phyloP scores from a whole-genome alignment of 176 grass and related monocot species.

The Leersia perrieri region DNA sequence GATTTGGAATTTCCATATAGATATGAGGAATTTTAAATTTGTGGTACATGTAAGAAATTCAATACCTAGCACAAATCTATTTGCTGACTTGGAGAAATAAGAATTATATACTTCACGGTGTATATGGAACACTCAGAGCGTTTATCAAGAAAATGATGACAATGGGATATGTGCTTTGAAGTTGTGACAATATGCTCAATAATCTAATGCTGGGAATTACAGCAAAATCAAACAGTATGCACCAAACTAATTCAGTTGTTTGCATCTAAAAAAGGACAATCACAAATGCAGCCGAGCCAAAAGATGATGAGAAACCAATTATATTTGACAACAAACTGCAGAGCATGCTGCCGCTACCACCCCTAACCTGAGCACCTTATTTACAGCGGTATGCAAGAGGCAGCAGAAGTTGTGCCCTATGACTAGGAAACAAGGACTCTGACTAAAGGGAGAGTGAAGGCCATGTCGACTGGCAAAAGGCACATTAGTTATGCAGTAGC shows the following conservation, averaged over 20 bases:
- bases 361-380: neutral
- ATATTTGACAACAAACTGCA: neutral
- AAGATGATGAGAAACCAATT: neutral
- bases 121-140: neutral
- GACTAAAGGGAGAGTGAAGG: neutral
- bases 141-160: neutral
- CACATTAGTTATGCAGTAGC: neutral
- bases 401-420: neutral
- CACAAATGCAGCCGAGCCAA: neutral
- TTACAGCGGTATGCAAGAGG: neutral
- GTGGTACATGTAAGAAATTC: neutral
- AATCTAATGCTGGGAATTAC: neutral
- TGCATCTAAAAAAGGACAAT: neutral
- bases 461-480: neutral
- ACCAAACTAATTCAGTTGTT: neutral
- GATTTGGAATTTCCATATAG: neutral
- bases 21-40: neutral
- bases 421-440: neutral
- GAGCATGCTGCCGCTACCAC: neutral
- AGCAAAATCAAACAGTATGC: neutral
- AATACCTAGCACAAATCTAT: neutral
- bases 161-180: neutral
- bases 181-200: neutral
- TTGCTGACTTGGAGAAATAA: neutral
- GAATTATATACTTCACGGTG: neutral